Evolutionary conservation across 208 protist species (phyloP), one percentile per base, ranked within the genome.

Genomic region (Trypanosoma avium): DNA sequence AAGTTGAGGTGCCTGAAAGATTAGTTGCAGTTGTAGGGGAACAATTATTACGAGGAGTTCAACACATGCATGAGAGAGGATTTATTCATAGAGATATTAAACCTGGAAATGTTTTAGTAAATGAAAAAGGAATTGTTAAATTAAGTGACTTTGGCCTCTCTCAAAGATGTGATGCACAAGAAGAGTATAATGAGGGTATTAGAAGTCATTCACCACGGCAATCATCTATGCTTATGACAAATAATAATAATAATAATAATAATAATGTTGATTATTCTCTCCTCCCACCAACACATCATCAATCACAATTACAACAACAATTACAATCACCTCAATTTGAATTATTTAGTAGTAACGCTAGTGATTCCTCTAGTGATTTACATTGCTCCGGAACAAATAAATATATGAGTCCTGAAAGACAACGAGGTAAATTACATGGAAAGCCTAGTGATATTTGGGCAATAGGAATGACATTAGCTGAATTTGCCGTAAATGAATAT

Each of bases 121-220:
- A 98, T 63, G 58, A 77, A 22, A 89, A 95, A 15, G 95, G 94
- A 54, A 69, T 88, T n/a, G 77, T 98, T 32, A 99, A 99, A 81
- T 75, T 99, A 15, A 95, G 86, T 67, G 97, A 99, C 70, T 99
- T 99, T 82, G 97, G 97, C 1, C 79, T 98, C 46, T 97, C 78
- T 38, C 77, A 84, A 70, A 71, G 73, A 15, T 92, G 82, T 67
- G 40, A 24, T n/a, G 3, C 55, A 9, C 3, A 12, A 45, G 17
- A 29, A n/a, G n/a, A n/a, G n/a, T n/a, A n/a, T n/a, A n/a, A n/a
- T n/a, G n/a, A n/a, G n/a, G n/a, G n/a, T n/a, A n/a, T n/a, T n/a
- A n/a, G n/a, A n/a, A n/a, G n/a, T n/a, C n/a, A n/a, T n/a, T n/a
- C n/a, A n/a, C n/a, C n/a, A n/a, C n/a, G n/a, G n/a, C n/a, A n/a